phyloP scores from a whole-genome alignment of 1,139 yeast species.

The Diutina pseudorugosa region DNA sequence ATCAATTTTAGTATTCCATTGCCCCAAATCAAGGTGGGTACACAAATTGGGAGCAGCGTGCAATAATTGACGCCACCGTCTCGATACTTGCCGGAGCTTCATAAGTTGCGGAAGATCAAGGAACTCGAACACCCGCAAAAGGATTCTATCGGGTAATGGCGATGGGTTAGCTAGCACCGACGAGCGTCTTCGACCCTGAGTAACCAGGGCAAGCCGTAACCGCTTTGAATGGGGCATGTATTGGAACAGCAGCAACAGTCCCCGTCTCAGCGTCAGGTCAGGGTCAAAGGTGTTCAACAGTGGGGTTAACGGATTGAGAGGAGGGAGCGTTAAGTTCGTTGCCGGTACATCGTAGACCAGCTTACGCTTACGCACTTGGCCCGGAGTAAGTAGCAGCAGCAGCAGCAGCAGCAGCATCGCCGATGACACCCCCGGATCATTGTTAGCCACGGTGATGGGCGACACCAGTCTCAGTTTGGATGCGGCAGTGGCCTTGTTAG shows the following conservation, averaged over 20 bases:
- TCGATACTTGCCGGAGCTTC: conserved; percentile 43
- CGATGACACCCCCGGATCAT: background rate
- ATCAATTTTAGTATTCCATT: conserved; percentile 48
- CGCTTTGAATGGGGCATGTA: conserved; percentile 45
- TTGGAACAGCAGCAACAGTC: conserved; percentile 17
- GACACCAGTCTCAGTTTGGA: conserved; percentile 1
- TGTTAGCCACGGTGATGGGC: background rate
- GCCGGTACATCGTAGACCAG: conserved; percentile 6
- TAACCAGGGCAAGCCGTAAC: conserved; percentile 28
- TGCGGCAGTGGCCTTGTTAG: background rate
- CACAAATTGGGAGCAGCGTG: conserved; percentile 43
- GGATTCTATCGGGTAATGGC: conserved; percentile 45
- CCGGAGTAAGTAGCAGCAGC: background rate
- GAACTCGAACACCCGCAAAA: conserved; percentile 39
- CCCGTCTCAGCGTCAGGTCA: conserved; percentile 8
- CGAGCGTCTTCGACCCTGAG: conserved; percentile 36
- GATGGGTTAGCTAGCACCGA: conserved; percentile 41
- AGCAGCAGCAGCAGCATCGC: background rate
- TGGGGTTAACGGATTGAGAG: conserved; percentile 23
- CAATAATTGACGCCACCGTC: conserved; percentile 58
- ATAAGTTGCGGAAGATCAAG: conserved; percentile 44
- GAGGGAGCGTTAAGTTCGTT: conserved; percentile 16
- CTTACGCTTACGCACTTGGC: conserved; percentile 6
- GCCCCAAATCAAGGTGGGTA: conserved; percentile 39
- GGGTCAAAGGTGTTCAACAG: conserved; percentile 18